These are phyloP conservation scores for Clitopilus hobsonii DNA, from an alignment of 768 basidiomycete species.

Conservation along the genomic window DNA sequence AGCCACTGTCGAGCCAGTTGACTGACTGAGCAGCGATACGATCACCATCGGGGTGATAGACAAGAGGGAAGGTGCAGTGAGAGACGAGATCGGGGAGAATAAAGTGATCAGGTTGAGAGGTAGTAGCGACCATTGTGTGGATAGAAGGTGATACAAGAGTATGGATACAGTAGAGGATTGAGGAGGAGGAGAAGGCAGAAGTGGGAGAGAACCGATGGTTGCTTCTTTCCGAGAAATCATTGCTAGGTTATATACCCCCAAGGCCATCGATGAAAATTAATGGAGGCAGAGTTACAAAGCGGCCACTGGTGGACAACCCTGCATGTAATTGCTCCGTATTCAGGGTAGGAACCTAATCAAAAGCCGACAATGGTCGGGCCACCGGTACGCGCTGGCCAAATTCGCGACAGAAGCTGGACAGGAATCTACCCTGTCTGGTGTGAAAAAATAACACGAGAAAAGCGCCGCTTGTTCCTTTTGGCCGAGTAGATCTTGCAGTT, in stretches of 20 bases:
- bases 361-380: neutral
- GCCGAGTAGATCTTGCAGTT: neutral
- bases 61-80: conserved; percentile 42
- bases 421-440: neutral
- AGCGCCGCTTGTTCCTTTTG: neutral
- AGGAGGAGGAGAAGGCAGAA: neutral
- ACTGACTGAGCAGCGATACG: conserved; percentile 42
- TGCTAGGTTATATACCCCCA: neutral
- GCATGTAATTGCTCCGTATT: neutral
- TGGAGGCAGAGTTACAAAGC: neutral
- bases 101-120: conserved; percentile 21
- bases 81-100: conserved; percentile 52
- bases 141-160: neutral
- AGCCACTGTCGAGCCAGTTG: conserved; percentile 43
- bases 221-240: neutral
- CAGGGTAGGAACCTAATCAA: neutral
- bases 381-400: neutral
- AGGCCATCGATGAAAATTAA: neutral
- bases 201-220: neutral
- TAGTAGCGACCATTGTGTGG: neutral
- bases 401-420: neutral
- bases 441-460: neutral
- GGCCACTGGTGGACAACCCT: neutral
- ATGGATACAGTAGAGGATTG: conserved; percentile 1
- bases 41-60: conserved; percentile 41